A percentile compares a stretch with the other conserved stretches of the same genome.
Conservation (phyloP, 495 filamentous ascomycete genomes). For the Trichocladium uniseriatum region DNA sequence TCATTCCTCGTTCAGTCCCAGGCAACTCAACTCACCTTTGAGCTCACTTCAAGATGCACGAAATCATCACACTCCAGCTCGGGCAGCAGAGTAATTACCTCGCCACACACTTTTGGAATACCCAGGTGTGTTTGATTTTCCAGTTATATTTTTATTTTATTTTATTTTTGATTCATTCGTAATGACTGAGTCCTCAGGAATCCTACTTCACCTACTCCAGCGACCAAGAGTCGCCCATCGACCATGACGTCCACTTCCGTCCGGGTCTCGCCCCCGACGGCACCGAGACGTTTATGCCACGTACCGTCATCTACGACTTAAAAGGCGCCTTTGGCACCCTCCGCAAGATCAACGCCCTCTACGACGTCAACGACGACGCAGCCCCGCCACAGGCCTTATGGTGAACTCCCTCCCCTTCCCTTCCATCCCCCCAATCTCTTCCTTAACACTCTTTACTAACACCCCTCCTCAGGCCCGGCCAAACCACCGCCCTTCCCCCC, state of each 20-base stretch:
- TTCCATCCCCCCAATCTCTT: background rate
- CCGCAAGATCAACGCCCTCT: slow-evolving; percentile 78
- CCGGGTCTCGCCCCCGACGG: slow-evolving; percentile 75
- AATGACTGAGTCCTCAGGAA: too few relatives aligned
- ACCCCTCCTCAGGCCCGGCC: slow-evolving; percentile 50
- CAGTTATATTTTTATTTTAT: slow-evolving; percentile 1
- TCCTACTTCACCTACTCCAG: slow-evolving; percentile 91
- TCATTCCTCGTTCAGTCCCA: slow-evolving; percentile 6
- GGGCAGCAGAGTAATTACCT: slow-evolving; percentile 89
- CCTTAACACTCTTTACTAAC: too few relatives aligned
- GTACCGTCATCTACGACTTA: slow-evolving; percentile 88
- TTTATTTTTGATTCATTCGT: background rate
- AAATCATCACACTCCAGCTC: slow-evolving; percentile 89
- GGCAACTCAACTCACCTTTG: too few relatives aligned
- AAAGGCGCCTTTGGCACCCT: slow-evolving; percentile 87
- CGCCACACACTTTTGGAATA: slow-evolving; percentile 98
- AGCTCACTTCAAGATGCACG: slow-evolving; percentile 59
- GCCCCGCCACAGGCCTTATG: slow-evolving; percentile 46
- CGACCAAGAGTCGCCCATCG: slow-evolving; percentile 56
- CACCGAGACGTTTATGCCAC: slow-evolving; percentile 81
- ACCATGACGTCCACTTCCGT: slow-evolving; percentile 90
- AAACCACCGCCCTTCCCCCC: slow-evolving; percentile 55
- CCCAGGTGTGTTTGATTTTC: slow-evolving; percentile 44
- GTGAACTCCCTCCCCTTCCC: slow-evolving; percentile 28
- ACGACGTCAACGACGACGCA: slow-evolving; percentile 53